Evolutionary conservation across 1,139 yeast genomes (phyloP).

Genomic region (Pichia sp.): DNA sequence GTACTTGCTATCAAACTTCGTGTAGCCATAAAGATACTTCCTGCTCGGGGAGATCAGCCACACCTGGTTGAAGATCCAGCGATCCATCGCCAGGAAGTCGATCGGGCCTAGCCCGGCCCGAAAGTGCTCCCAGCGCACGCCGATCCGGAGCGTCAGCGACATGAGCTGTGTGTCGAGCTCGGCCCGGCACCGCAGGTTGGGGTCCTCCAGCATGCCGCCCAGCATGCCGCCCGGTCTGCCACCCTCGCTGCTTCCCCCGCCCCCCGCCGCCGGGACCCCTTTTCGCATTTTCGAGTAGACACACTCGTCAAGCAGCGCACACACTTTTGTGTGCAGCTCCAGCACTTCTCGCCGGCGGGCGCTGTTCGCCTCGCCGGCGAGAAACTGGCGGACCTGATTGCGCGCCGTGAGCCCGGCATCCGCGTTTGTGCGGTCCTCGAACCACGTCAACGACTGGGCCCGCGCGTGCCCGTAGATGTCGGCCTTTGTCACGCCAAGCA

Average conservation of each 20-base stretch:
- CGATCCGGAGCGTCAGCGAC: neutral
- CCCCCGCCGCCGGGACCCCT: neutral
- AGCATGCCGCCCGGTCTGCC: too few relatives aligned
- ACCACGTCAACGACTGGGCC: conserved; percentile 46
- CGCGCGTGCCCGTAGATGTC: conserved; percentile 47
- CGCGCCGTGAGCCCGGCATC: conserved; percentile 53
- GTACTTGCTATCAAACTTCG: conserved; percentile 9
- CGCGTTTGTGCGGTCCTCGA: conserved; percentile 62
- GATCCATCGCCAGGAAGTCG: conserved; percentile 9
- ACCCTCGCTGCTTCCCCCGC: neutral
- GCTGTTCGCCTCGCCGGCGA: conserved; percentile 7
- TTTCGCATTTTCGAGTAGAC: neutral
- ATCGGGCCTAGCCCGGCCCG: neutral
- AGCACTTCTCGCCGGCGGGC: conserved; percentile 6
- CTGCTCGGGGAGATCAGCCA: conserved; percentile 12
- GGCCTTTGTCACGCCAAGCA: conserved; percentile 43
- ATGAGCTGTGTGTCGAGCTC: neutral
- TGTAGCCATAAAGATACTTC: conserved; percentile 8
- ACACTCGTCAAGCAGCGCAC: neutral
- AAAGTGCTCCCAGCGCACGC: neutral
- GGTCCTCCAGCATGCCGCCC: neutral
- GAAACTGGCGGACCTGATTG: conserved; percentile 41
- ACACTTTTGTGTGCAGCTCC: conserved; percentile 9
- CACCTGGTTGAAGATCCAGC: conserved; percentile 11
- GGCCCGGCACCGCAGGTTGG: neutral